Percentiles rank a stretch among this genome's conserved stretches.
These are phyloP conservation scores for Epichloe aotearoae DNA, from an alignment of 2,329 filamentous ascomycete species.

Conservation along the genomic window DNA sequence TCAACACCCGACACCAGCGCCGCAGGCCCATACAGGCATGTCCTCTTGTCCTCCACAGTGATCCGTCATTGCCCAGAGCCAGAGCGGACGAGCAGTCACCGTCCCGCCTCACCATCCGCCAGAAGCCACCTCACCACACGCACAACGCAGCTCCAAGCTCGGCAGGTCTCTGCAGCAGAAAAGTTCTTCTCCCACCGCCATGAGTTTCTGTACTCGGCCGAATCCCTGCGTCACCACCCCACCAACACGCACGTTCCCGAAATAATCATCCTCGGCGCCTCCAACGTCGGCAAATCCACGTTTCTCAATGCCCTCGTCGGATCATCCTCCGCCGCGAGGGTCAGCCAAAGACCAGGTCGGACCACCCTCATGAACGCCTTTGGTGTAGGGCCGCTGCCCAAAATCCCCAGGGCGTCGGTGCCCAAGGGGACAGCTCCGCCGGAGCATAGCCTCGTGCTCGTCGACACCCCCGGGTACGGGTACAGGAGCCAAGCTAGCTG, in stretches of 20 bases:
- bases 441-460: constrained; percentile 32
- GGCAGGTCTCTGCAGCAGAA: constrained; percentile 15
- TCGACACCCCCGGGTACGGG: constrained; percentile 38
- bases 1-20: background rate
- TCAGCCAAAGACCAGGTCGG: constrained; percentile 36
- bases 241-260: constrained; percentile 41
- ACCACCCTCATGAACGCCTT: constrained; percentile 44
- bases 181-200: constrained; percentile 20
- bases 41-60: constrained; percentile 7
- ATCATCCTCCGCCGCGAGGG: constrained; percentile 28
- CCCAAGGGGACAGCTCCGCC: constrained; percentile 27
- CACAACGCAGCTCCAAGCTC: constrained; percentile 11
- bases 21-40: constrained; percentile 3
- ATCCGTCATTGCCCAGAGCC: constrained; percentile 7
- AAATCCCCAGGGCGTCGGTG: constrained; percentile 14
- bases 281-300: constrained; percentile 81
- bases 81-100: background rate
- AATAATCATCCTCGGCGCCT: constrained; percentile 71
- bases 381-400: constrained; percentile 33
- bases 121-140: constrained; percentile 1
- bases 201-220: constrained; percentile 37
- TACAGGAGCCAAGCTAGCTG: constrained; percentile 32
- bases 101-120: background rate
- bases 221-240: constrained; percentile 33
- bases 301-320: constrained; percentile 73